These are phyloP conservation scores for Centrapalus pauciflorus DNA, from an alignment of 129 eudicot species.

Conservation along the genomic window DNA sequence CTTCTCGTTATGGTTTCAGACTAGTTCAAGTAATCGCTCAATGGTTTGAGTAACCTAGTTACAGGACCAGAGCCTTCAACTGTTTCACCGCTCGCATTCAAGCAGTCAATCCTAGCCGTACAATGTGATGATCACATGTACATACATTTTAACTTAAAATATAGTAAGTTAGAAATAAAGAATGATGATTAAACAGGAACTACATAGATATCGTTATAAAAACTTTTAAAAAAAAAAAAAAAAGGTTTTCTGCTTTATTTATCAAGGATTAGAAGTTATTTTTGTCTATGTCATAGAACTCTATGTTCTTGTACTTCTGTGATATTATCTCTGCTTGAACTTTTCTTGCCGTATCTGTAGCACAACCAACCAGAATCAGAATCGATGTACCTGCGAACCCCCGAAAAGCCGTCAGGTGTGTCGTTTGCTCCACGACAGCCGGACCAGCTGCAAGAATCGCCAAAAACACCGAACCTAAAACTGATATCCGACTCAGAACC, in stretches of 20 bases:
- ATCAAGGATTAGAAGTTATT: constrained; percentile 22
- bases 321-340: constrained; percentile 97
- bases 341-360: constrained; percentile 93
- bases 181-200: constrained; percentile 17
- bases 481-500: constrained; percentile 97
- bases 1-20: too few species aligned
- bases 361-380: constrained; percentile 97
- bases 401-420: constrained; percentile 89
- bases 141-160: neutral
- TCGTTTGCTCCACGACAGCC: constrained; percentile 82
- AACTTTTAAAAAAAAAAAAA: too few species aligned
- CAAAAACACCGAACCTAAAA: constrained; percentile 91
- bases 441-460: constrained; percentile 99
- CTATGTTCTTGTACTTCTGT: constrained; percentile 91
- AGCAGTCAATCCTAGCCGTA: too few species aligned
- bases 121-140: too few species aligned
- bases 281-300: constrained; percentile 80
- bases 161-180: constrained; percentile 6
- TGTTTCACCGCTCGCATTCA: too few species aligned
- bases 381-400: constrained; percentile 99
- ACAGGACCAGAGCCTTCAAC: too few species aligned
- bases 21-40: too few species aligned
- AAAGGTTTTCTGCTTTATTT: constrained; percentile 6
- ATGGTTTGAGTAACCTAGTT: too few species aligned
- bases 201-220: constrained; percentile 7